Evolutionary conservation across 2,329 filamentous ascomycete species (phyloP), one percentile per base, ranked within the genome.

Genomic region (Epichloe hybrida): DNA sequence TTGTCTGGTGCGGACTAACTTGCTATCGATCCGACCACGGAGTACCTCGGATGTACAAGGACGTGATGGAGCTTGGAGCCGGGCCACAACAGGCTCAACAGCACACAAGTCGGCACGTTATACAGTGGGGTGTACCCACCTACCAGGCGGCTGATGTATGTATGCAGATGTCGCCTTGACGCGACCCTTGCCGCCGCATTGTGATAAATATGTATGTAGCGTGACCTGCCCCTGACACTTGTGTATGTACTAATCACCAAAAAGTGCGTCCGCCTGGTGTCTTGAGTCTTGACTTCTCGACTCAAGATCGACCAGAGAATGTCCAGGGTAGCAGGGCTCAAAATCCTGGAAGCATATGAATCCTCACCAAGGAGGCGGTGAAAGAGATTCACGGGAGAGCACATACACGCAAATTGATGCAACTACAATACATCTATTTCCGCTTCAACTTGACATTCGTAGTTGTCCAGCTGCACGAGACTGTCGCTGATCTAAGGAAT

Each of bases 381-480:
- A 4, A 31, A 4, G 27, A 31, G 27, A 9, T 31, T 31, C 27
- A 31, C 27, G 9, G 27, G 27, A 31, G 17, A 17, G 17, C 27
- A 31, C 27, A 31, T 11, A 11, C 27, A 31, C 9, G 21, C n/a
- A 1, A 35, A 23, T 11, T 7, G 42, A 34, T 31, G 42, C 42
- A 36, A 48, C 15, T 40, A 42, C n/a, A 52, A 46, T 9, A 49
- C 31, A n/a, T 52, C 4, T 49, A 46, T 52, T 49, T 46, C 34
- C 46, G 46, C 34, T 50, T 50, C 48, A 36, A 37, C 34, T 47
- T 46, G 21, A 45, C 43, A 51, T 17, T 17, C 42, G n/a, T 9
- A 27, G 46, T 21, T 38, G 38, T 39, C 42, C 37, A 54, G 49
- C 38, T 44, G 40, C 35, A 41, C 38, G 27, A 31, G 9, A 49